Conservation (phyloP, 164 flowering plant genomes). For the Vitis rotundifolia region DNA sequence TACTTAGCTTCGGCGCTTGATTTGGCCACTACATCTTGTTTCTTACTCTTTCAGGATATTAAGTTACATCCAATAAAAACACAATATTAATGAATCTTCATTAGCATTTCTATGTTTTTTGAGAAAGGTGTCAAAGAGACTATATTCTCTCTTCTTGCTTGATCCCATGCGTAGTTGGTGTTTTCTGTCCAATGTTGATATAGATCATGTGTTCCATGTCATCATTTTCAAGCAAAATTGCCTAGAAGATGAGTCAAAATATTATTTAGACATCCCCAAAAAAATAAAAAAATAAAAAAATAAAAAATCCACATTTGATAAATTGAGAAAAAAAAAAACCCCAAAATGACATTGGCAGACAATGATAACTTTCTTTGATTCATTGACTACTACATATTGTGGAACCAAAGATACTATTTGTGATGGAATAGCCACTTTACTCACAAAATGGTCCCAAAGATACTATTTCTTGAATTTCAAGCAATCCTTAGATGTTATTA, state of each 20-base stretch:
- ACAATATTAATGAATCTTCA: slow-evolving; percentile 49
- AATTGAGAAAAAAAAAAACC: slow-evolving; percentile 47
- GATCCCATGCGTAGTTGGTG: slow-evolving; percentile 37
- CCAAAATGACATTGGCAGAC: slow-evolving; percentile 75
- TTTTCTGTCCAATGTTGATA: slow-evolving; percentile 56
- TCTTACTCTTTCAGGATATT: too few relatives aligned
- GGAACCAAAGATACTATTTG: slow-evolving; percentile 64
- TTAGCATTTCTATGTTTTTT: slow-evolving; percentile 58
- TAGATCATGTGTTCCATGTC: slow-evolving; percentile 43
- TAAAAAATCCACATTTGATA: background rate
- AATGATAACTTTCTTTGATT: slow-evolving; percentile 53
- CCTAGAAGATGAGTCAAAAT: slow-evolving; percentile 7
- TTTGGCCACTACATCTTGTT: too few relatives aligned
- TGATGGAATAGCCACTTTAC: slow-evolving; percentile 48
- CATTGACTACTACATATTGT: slow-evolving; percentile 68
- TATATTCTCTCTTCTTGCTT: slow-evolving; percentile 46
- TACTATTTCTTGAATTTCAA: too few relatives aligned
- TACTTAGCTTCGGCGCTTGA: too few relatives aligned
- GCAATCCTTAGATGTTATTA: too few relatives aligned
- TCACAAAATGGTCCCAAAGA: slow-evolving; percentile 51
- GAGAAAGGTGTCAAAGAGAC: slow-evolving; percentile 58
- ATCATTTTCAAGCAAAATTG: slow-evolving; percentile 41
- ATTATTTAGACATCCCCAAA: background rate
- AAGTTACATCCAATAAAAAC: too few relatives aligned
- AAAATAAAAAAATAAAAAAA: background rate